phyloP scores from a whole-genome alignment of 345 rosid genomes.

The Noccaea bulbosa region DNA sequence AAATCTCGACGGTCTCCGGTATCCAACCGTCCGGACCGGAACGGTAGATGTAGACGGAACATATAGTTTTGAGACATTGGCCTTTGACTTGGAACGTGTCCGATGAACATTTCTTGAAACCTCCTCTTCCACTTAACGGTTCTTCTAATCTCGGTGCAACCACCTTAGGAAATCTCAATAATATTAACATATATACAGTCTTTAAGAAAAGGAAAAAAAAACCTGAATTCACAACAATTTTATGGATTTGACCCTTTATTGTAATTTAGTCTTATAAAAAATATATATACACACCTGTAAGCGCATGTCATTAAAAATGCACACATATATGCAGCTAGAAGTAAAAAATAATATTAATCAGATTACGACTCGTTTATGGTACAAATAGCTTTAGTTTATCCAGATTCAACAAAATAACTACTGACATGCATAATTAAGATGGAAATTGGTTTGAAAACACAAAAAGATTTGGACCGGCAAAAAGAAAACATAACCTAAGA shows the following conservation, averaged over 20 bases:
- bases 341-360: background rate
- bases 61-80: slow-evolving; percentile 33
- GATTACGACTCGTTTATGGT: background rate
- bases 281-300: too few species aligned
- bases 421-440: background rate
- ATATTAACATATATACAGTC: background rate
- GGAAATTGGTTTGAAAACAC: background rate
- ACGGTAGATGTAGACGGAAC: slow-evolving; percentile 34
- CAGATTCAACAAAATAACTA: background rate
- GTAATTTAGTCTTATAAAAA: too few species aligned
- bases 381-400: slow-evolving; percentile 8
- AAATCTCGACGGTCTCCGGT: slow-evolving; percentile 29
- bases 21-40: slow-evolving; percentile 37
- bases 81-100: slow-evolving; percentile 59
- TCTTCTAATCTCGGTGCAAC: slow-evolving; percentile 31
- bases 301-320: too few species aligned
- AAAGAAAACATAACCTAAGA: background rate
- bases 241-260: background rate
- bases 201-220: background rate
- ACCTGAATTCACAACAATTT: background rate
- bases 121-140: slow-evolving; percentile 30
- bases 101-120: slow-evolving; percentile 51
- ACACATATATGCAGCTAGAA: too few species aligned
- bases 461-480: background rate
- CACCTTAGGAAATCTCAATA: slow-evolving; percentile 7